Base-by-base conservation (phyloP, 1,284 basidiomycete species). In the Cryptococcus maquisensis region DNA sequence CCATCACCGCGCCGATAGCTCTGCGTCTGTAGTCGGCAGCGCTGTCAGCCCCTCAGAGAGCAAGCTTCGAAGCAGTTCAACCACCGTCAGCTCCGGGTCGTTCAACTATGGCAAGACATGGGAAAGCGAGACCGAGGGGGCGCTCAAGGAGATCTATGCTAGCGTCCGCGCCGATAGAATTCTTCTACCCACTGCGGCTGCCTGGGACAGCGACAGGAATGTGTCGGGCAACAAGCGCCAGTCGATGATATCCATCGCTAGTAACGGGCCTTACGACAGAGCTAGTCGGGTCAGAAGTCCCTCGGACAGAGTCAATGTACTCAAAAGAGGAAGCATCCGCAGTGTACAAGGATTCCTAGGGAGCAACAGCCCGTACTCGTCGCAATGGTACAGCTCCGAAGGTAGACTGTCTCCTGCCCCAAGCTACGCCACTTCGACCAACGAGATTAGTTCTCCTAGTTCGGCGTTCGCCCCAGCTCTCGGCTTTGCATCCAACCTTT, bases 401-500 rank as follows among this genome's bases (percentile, higher is more conserved):
- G 90, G 91, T 2, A 82, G 89, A 21, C 81, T 86, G 18, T 94
- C 90, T 71, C 93, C 93, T 3, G 88, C 91, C 6, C 90, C 90
- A 2, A 91, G 87, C 69, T 88, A 86, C 67, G 86, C 88, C 1
- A 90, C 89, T 6, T 92, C 90, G 3, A 81, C 86, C 7, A 82
- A 88, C 67, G 90, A 93, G 63, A 87, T 88, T 61, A 60, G 81
- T 70, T 40, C 39, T 21, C n/a, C n/a, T 18, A 54, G 59, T 23
- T 51, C 52, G 13, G 44, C 61, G 2, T 80, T 89, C 48, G 82
- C 86, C 0, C 87, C 89, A 0, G 85, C 90, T 0, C 81, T 97
- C 7, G 95, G 95, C 5, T 98, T 98, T 71, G 95, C 92, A 3
- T 94, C 88, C 54, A 98, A 95, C 57, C 81, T 98, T 20, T 90